Evolutionary conservation across 352 stramenopile species (phyloP).

Genomic region (Phytophthora lateralis): DNA sequence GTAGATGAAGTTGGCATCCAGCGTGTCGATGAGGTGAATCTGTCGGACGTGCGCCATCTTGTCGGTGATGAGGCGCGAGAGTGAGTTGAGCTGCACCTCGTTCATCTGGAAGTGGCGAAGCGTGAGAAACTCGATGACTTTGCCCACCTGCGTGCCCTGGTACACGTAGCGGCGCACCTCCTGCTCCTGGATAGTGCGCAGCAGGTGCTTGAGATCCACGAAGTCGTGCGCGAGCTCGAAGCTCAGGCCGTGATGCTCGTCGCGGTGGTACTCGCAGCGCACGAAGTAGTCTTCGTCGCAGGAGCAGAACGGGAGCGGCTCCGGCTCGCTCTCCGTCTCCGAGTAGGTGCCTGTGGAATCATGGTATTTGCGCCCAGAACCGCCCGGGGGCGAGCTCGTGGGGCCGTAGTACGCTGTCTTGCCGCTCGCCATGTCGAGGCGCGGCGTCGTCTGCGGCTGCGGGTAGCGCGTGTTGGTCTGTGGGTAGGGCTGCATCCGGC

Average conservation of each 20-base stretch:
- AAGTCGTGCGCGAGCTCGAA: conserved; percentile 61
- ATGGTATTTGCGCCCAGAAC: conserved; percentile 30
- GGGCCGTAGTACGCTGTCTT: conserved; percentile 28
- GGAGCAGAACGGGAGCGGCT: conserved; percentile 53
- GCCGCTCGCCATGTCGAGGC: conserved; percentile 24
- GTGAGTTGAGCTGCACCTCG: conserved; percentile 48
- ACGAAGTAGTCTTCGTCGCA: conserved; percentile 54
- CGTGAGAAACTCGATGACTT: conserved; percentile 63
- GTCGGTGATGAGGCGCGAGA: conserved; percentile 46
- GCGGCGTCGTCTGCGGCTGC: conserved; percentile 8
- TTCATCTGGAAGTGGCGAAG: conserved; percentile 53
- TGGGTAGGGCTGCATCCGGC: conserved; percentile 22
- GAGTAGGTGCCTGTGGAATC: conserved; percentile 47
- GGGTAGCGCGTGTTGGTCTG: conserved; percentile 3
- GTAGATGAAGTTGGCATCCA: conserved; percentile 49
- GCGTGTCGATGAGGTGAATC: conserved; percentile 50
- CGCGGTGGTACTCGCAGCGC: conserved; percentile 53
- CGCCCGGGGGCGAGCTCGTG: conserved; percentile 15
- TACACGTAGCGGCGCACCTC: conserved; percentile 57
- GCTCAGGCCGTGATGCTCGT: conserved; percentile 55
- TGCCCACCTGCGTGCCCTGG: conserved; percentile 57
- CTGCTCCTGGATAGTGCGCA: conserved; percentile 53
- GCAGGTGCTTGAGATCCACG: conserved; percentile 51
- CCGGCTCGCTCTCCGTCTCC: conserved; percentile 57
- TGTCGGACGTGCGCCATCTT: conserved; percentile 50